Base-by-base conservation (phyloP, 345 rosid genomes). In the Eucalyptus curtisii region DNA sequence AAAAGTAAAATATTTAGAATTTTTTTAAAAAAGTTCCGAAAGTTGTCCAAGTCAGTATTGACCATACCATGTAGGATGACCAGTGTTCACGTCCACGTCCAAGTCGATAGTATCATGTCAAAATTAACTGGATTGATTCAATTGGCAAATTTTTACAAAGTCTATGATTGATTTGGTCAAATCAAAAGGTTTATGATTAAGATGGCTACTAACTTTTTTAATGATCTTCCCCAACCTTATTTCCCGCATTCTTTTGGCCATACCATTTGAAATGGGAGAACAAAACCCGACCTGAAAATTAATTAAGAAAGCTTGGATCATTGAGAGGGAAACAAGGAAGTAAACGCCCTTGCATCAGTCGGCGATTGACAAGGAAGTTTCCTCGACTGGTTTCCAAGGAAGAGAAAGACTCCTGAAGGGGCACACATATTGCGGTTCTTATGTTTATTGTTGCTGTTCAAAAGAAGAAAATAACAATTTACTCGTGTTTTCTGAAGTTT, bases 1-100 rank as follows among this genome's bases (percentile, higher is more conserved):
- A 44, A 52, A 52, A 52, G 57, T 20, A 52, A 52, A 52, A 19
- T 52, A 52, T 52, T 52, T 52, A 52, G 24, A 52, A 19, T 0
- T 19, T 19, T 52, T 52, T 52, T 0, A 0, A 7, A 17, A 52
- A 52, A 20, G 57, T 52, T 52, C 4, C 2, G 0, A 52, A 52
- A 52, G 57, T 52, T 52, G 10, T 52, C 10, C 1, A 52, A 2
- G 57, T 52, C 1, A 20, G 1, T 52, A 3, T 52, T 52, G 10
- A 20, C 5, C 0, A 0, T 52, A 52, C 0, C 10, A 20, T 52
- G 25, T 52, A 20, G 10, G 24, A 52, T 1, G 5, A 52, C 25
- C 0, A 1, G 2, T 52, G 57, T 52, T 52, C 57, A 52, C 5
- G 1, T 8, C 25, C 57, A 52, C 0, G 10, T 52, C 24, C 57